Percentiles rank a stretch among this genome's conserved stretches.
These are phyloP conservation scores for Cicer judaicum DNA, from an alignment of 306 rosid genomes.

Conservation along the genomic window DNA sequence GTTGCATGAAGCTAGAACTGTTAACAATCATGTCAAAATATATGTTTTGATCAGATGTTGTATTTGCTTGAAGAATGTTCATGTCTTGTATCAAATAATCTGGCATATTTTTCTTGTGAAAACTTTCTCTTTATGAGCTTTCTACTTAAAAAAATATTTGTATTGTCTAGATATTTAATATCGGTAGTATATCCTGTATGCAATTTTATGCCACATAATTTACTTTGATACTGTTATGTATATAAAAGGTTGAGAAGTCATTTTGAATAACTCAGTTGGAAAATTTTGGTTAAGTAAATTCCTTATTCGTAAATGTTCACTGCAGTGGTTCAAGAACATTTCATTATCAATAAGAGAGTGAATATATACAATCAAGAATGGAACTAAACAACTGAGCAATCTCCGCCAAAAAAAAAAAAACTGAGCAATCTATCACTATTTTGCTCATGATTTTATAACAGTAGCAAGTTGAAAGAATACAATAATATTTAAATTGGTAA, in stretches of 20 bases:
- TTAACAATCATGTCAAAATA: conserved; percentile 78
- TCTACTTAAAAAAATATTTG: not conserved
- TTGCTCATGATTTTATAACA: no score
- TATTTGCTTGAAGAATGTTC: conserved; percentile 63
- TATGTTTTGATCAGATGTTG: conserved; percentile 83
- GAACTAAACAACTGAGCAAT: no score
- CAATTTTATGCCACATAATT: not conserved
- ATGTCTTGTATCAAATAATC: conserved; percentile 23
- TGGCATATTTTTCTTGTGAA: conserved; percentile 38
- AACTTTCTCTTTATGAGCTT: conserved; percentile 31
- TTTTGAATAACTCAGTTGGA: conserved; percentile 7
- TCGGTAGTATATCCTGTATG: conserved; percentile 8
- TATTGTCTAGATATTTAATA: conserved; percentile 27
- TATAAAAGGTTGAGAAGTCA: not conserved
- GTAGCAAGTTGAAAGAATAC: no score
- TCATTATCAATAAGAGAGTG: no score
- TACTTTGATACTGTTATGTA: not conserved
- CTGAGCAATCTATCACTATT: no score
- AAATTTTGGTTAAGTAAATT: conserved; percentile 9
- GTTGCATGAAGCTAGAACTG: conserved; percentile 94
- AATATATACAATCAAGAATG: no score
- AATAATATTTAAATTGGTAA: no score
- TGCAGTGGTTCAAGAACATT: no score
- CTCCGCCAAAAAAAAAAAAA: no score
- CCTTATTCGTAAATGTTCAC: no score